Conservation (phyloP, 192 early-diverging fungal genomes). For the Diversispora epigaea region DNA sequence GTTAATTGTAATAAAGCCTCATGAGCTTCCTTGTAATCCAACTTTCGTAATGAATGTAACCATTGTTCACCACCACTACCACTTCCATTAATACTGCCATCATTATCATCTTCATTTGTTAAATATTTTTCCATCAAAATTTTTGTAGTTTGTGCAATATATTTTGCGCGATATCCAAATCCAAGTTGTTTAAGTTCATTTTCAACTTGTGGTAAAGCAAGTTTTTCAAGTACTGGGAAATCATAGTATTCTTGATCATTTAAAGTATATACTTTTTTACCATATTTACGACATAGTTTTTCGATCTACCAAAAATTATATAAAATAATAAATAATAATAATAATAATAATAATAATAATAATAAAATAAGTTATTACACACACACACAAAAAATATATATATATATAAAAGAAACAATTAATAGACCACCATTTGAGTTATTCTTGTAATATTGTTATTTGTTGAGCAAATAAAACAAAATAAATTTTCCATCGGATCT, state of each 20-base stretch:
- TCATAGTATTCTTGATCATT: conserved; percentile 52
- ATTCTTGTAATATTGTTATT: conserved; percentile 97
- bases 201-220: conserved; percentile 64
- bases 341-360: background rate
- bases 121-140: conserved; percentile 40
- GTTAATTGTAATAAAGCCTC: conserved; percentile 64
- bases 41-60: conserved; percentile 60
- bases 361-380: background rate
- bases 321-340: background rate
- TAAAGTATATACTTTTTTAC: conserved; percentile 42
- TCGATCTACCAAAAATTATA: conserved; percentile 41
- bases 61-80: conserved; percentile 59
- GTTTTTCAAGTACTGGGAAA: conserved; percentile 63
- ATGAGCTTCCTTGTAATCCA: conserved; percentile 59
- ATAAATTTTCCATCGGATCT: conserved; percentile 81
- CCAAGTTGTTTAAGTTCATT: conserved; percentile 67
- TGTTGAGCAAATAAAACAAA: conserved; percentile 89
- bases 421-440: conserved; percentile 83
- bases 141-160: conserved; percentile 74
- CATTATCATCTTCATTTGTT: too few species aligned
- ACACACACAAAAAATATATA: background rate
- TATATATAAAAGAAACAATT: background rate
- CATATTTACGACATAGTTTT: conserved; percentile 52
- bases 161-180: conserved; percentile 95
- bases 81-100: too few species aligned